Conservation (phyloP, 1,139 yeast genomes). For the Scheffersomyces segobiensis region DNA sequence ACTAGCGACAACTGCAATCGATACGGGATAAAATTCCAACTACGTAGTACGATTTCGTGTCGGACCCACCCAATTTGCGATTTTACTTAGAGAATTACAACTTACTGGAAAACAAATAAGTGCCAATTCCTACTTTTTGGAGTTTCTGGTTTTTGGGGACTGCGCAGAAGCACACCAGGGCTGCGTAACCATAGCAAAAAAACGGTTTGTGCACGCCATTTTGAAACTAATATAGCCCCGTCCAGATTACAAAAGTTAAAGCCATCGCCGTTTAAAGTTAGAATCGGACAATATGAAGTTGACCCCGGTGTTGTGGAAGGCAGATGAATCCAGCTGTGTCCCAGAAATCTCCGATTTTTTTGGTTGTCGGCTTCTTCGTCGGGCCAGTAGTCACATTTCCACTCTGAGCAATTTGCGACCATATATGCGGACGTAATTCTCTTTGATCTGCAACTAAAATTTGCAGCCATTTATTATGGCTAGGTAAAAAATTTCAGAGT, state of each 20-base stretch:
- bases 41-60: neutral
- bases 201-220: neutral
- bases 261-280: neutral
- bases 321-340: neutral
- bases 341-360: neutral
- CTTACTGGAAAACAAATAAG: neutral
- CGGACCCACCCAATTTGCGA: neutral
- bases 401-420: conserved; percentile 4
- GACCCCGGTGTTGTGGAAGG: neutral
- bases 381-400: conserved; percentile 1
- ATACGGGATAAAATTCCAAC: neutral
- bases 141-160: neutral
- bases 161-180: neutral
- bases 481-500: neutral
- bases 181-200: neutral
- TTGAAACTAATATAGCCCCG: neutral
- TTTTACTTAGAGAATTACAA: neutral
- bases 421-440: neutral
- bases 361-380: neutral
- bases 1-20: neutral
- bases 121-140: neutral
- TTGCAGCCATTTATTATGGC: conserved; percentile 12
- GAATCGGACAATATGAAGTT: neutral
- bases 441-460: conserved; percentile 3
- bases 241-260: neutral